A percentile compares a stretch with the other conserved stretches of the same genome.
Evolutionary conservation across 2,329 filamentous ascomycete species (phyloP).

Genomic region (Botrytis sinoallii): DNA sequence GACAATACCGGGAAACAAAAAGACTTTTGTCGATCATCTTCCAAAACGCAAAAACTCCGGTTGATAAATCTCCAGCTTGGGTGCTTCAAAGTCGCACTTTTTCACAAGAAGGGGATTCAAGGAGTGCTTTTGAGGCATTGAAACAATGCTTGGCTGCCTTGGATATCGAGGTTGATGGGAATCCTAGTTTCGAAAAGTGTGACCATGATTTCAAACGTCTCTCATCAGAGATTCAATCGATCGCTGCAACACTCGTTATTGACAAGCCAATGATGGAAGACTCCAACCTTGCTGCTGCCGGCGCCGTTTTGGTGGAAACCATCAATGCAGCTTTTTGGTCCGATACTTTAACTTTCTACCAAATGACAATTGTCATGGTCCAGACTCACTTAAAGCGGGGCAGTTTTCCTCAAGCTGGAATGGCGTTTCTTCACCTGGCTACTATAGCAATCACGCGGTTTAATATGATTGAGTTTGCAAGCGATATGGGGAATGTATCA

Average conservation of each 20-base stretch:
- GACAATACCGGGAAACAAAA: slow-evolving; percentile 64
- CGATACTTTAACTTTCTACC: slow-evolving; percentile 68
- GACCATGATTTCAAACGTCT: slow-evolving; percentile 69
- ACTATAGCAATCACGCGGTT: slow-evolving; percentile 67
- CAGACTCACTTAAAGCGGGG: slow-evolving; percentile 62
- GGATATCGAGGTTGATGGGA: slow-evolving; percentile 61
- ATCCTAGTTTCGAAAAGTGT: slow-evolving; percentile 71
- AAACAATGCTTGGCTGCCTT: slow-evolving; percentile 69
- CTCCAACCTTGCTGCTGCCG: slow-evolving; percentile 58
- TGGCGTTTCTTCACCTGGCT: slow-evolving; percentile 65
- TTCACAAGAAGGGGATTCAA: slow-evolving; percentile 69
- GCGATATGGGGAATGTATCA: slow-evolving; percentile 61
- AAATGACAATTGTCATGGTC: slow-evolving; percentile 64
- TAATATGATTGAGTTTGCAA: slow-evolving; percentile 65
- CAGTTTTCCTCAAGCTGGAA: slow-evolving; percentile 65
- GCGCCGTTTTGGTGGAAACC: slow-evolving; percentile 68
- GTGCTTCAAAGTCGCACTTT: slow-evolving; percentile 79
- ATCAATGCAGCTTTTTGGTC: slow-evolving; percentile 72
- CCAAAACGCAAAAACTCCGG: slow-evolving; percentile 62
- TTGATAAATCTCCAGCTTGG: slow-evolving; percentile 81
- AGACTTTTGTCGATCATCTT: slow-evolving; percentile 69
- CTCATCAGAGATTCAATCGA: slow-evolving; percentile 56
- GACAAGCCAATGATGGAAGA: slow-evolving; percentile 47
- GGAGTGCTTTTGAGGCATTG: slow-evolving; percentile 65
- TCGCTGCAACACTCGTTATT: slow-evolving; percentile 50